A percentile compares a stretch with the other conserved stretches of the same genome.
These are phyloP conservation scores for Corylus heterophylla DNA, from an alignment of 306 rosid species.

Conservation along the genomic window DNA sequence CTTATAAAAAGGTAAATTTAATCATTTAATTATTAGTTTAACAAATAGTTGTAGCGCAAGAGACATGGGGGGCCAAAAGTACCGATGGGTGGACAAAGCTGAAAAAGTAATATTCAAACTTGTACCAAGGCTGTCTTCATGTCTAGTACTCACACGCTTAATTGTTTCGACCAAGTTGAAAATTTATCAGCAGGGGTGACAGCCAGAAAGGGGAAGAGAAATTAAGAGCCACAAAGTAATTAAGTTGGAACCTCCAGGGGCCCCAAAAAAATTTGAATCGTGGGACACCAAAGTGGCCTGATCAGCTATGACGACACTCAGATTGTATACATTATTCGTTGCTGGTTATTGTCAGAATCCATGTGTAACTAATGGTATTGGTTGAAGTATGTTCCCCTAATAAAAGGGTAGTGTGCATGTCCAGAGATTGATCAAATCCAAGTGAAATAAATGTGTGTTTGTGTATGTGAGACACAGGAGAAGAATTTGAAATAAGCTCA, in stretches of 20 bases:
- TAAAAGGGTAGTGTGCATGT: neutral
- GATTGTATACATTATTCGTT: neutral
- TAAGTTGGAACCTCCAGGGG: neutral
- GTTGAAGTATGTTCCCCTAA: slow-evolving; percentile 1
- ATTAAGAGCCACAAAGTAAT: neutral
- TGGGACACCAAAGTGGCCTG: neutral
- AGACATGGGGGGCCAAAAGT: neutral
- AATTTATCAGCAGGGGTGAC: neutral
- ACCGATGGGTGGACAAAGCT: neutral
- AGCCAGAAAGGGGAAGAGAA: neutral
- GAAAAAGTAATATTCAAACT: neutral
- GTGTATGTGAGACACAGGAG: neutral
- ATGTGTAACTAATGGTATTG: neutral
- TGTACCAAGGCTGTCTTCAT: neutral
- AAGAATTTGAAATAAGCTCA: neutral
- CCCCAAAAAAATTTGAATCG: neutral
- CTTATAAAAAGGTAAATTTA: no score
- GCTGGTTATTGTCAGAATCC: neutral
- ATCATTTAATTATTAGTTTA: no score
- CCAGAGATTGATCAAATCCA: neutral
- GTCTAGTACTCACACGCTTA: neutral
- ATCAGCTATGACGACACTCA: neutral
- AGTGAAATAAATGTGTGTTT: neutral
- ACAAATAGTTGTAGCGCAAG: neutral
- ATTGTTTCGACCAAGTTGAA: neutral